Percentiles rank a stretch among this genome's conserved stretches.
Conservation (phyloP, 306 rosid species). For the Vicia villosa region DNA sequence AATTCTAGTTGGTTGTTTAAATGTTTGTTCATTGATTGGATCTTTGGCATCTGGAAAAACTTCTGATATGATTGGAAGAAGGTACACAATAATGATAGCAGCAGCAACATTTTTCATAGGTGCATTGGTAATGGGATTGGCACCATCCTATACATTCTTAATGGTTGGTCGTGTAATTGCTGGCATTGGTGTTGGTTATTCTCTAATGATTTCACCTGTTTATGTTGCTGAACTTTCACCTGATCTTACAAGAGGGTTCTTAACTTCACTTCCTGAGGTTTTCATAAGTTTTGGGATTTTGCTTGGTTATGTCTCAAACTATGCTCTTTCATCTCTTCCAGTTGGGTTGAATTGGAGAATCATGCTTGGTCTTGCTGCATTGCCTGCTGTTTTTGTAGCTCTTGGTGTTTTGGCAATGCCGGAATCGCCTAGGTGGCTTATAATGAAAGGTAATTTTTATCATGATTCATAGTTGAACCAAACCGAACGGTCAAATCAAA, state of each 20-base stretch:
- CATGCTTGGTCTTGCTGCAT: slow-evolving; percentile 73
- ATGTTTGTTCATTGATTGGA: slow-evolving; percentile 70
- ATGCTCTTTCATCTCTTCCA: slow-evolving; percentile 57
- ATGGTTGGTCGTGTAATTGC: slow-evolving; percentile 67
- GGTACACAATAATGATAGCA: slow-evolving; percentile 68
- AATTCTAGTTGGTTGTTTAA: slow-evolving; percentile 68
- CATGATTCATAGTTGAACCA: background rate
- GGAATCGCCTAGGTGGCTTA: slow-evolving; percentile 81
- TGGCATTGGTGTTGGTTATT: slow-evolving; percentile 78
- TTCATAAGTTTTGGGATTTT: slow-evolving; percentile 71
- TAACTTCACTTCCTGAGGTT: slow-evolving; percentile 82
- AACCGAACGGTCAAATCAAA: background rate
- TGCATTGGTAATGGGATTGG: slow-evolving; percentile 76
- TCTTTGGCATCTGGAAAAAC: slow-evolving; percentile 77
- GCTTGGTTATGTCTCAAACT: slow-evolving; percentile 69
- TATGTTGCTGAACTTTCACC: slow-evolving; percentile 84
- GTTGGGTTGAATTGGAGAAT: slow-evolving; percentile 59
- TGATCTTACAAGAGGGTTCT: slow-evolving; percentile 64
- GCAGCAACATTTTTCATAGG: slow-evolving; percentile 67
- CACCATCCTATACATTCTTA: slow-evolving; percentile 65
- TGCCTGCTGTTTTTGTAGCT: slow-evolving; percentile 57
- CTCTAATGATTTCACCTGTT: slow-evolving; percentile 75
- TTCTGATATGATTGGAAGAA: slow-evolving; percentile 72
- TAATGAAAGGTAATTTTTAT: slow-evolving; percentile 53
- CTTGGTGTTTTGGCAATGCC: slow-evolving; percentile 73